These are phyloP conservation scores for Colletotrichum neosansevieriae DNA, from an alignment of 2,329 filamentous ascomycete species.

Conservation along the genomic window DNA sequence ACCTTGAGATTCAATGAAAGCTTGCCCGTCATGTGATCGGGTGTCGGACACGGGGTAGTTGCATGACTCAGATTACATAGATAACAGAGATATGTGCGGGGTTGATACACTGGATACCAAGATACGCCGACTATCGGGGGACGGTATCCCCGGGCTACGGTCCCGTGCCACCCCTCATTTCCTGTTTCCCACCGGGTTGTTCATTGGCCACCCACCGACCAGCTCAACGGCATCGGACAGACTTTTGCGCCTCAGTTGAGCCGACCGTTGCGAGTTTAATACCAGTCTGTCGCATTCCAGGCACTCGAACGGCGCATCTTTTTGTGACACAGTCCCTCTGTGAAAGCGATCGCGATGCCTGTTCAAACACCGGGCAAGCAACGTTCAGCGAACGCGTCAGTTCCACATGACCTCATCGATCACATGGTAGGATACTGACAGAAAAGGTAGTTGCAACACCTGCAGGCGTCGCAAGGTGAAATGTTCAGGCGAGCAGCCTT, in stretches of 20 bases:
- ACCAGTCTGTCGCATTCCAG: not conserved
- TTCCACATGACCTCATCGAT: slow-evolving; percentile 26
- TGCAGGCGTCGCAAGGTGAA: slow-evolving; percentile 52
- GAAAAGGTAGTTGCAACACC: slow-evolving; percentile 27
- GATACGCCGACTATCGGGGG: slow-evolving; percentile 1
- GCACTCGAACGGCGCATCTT: not conserved
- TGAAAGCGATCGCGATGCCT: slow-evolving; percentile 26
- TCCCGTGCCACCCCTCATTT: slow-evolving; percentile 23
- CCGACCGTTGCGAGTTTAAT: not conserved
- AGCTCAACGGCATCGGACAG: slow-evolving; percentile 13
- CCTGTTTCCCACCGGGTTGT: slow-evolving; percentile 2
- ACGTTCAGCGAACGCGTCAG: slow-evolving; percentile 39
- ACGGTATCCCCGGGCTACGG: slow-evolving; percentile 9
- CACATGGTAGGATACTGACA: slow-evolving; percentile 5
- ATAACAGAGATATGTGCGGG: not conserved
- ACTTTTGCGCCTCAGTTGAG: slow-evolving; percentile 12
- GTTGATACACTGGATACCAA: not conserved
- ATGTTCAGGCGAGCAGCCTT: slow-evolving; percentile 49
- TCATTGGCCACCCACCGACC: slow-evolving; percentile 17
- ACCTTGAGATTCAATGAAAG: not conserved
- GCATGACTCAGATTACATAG: not conserved
- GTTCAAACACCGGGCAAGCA: slow-evolving; percentile 25
- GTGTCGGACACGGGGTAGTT: not conserved
- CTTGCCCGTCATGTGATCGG: slow-evolving; percentile 6
- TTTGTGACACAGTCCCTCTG: no score